Percentiles rank a stretch among this genome's conserved stretches.
These are phyloP conservation scores for Apostasia shenzhenica DNA, from an alignment of 106 monocot genomes.

Conservation along the genomic window DNA sequence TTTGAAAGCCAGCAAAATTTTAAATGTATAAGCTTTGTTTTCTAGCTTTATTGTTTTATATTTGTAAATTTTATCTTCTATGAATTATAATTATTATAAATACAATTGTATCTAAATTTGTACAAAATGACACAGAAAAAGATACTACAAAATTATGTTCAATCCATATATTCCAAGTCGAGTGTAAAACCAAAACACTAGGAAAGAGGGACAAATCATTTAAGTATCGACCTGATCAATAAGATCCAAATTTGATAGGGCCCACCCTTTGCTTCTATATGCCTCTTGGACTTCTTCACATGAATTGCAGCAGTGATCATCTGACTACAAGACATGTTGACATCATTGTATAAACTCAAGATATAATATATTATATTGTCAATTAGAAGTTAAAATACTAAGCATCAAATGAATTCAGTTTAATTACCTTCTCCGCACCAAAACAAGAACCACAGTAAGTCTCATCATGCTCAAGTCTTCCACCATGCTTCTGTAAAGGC, in stretches of 20 bases:
- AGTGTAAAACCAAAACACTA: too few relatives aligned
- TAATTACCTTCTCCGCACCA: constrained; percentile 76
- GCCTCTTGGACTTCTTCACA: constrained; percentile 11
- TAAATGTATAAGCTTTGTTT: too few relatives aligned
- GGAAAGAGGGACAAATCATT: too few relatives aligned
- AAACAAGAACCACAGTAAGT: constrained; percentile 95
- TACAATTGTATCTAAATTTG: too few relatives aligned
- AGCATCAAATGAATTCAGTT: neutral
- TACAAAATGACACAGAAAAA: too few relatives aligned
- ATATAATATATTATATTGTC: neutral
- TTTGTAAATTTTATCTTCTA: too few relatives aligned
- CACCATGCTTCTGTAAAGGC: constrained; percentile 93
- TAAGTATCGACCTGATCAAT: constrained; percentile 6
- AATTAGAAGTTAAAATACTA: too few relatives aligned
- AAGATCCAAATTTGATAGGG: constrained; percentile 4
- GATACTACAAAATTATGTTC: too few relatives aligned
- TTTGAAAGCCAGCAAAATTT: too few relatives aligned
- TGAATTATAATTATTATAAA: too few relatives aligned
- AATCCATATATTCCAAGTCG: too few relatives aligned
- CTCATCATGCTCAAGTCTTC: constrained; percentile 93
- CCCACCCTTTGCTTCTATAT: constrained; percentile 11
- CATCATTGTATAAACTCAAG: neutral
- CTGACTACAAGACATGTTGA: constrained; percentile 1
- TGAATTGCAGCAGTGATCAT: constrained; percentile 11
- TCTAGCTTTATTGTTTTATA: too few relatives aligned